Base-by-base conservation (phyloP, 495 filamentous ascomycete genomes). In the Xylaria curta region DNA sequence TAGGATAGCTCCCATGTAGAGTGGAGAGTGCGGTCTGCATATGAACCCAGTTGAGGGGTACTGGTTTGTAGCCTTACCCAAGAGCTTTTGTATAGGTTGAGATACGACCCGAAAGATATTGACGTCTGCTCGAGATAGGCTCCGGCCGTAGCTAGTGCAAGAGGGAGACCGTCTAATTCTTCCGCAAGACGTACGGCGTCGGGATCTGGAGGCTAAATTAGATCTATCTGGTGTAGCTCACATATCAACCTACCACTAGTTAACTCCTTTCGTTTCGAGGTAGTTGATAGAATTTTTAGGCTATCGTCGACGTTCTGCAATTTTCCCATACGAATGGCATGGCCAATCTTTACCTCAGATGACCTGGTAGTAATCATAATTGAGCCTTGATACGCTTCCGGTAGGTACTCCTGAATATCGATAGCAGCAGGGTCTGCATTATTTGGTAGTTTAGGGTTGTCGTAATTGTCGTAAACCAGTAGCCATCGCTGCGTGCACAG, bases 1-100 rank as follows among this genome's bases (percentile, higher is more conserved):
- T 81, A 84, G 42, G 81, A 85, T 65, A 87, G 78, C 56, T 79
- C 72, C 84, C 84, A 87, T 69, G 84, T 87, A 44, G 78, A 76
- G 59, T 83, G 76, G 17, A 87, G 49, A 17, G 66, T 71, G n/a
- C 75, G 75, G 59, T 80, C 76, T 62, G 10, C n/a, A 42, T 62
- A 62, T 62, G 36, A 44, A 15, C 21, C 38, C 33, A 59, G 38
- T 4, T 36, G 8, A 33, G 51, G 24, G 33, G 7, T 44, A 4
- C 4, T 63, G 31, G 2, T 62, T 47, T 47, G 53, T 47, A 59
- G 36, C 10, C 5, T 44, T 9, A 3, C 36, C 67, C 53, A 36
- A 31, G 53, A 60, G 17, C 63, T 28, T 31, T 5, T 64, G 12
- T 62, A 63, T 36, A 36, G 6, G 13, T 13, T 3, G 10, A 69